Base-by-base conservation (phyloP, 2,329 filamentous ascomycete species). In the Penicillium sp. region DNA sequence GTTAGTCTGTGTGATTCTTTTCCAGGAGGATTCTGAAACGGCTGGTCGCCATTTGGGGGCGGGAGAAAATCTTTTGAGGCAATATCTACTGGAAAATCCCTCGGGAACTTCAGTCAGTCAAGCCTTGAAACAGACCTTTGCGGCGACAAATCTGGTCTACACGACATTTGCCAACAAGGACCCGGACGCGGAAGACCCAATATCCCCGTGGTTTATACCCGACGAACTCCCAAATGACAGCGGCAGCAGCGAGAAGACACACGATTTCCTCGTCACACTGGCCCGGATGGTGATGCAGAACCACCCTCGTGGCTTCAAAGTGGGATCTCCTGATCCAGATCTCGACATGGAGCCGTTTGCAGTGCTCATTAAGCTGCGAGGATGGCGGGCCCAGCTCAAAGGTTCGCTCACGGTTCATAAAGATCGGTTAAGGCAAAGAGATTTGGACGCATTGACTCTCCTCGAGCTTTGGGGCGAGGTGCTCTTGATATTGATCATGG, bases 1-100 rank as follows among this genome's bases (percentile, higher is more conserved):
- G 9, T 46, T 61, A 9, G 33, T 60, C 9, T 58, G 52, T 9
- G 46, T 55, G 18, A 43, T 54, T 13, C 49, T 58, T n/a, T 48
- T 56, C 24, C 57, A 61, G 37, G 52, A 53, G 15, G 52, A 60
- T 18, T 4, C 32, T 17, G 32, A 34, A 34, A 10, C 32, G 10
- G 32, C 17, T 18, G 32, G 32, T 20, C 32, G 32, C 7, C 32
- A 34, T 20, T 7, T 34, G 8, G 7, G 10, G 15, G 32, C 32
- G 3, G 32, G 32, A 7, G 15, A 34, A 20, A 20, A 20, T 12
- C 32, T 34, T 20, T 34, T 34, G 15, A 34, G 10, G 17, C 15
- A 34, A 13, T 34, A 34, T 20, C 15, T 34, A 10, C 4, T 8
- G 7, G 32, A 34, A 9, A 34, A 34, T 6, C 32, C 32, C 15